Percentiles rank a stretch among this genome's conserved stretches.
These are phyloP conservation scores for Coleophoma cylindrospora DNA, from an alignment of 2,329 filamentous ascomycete genomes.

Conservation along the genomic window DNA sequence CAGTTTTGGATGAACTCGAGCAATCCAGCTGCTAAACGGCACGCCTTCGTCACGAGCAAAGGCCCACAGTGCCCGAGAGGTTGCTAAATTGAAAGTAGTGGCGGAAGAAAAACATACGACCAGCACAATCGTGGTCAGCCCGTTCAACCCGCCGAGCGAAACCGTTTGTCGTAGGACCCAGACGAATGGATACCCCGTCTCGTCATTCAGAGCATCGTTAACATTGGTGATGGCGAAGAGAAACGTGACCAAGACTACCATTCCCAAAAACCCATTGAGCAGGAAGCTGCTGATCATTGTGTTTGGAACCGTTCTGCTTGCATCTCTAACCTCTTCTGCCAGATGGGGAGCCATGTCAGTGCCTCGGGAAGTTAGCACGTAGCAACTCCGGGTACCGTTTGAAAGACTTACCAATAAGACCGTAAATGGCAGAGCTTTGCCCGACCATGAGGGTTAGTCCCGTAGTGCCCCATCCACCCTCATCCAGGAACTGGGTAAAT, in stretches of 20 bases:
- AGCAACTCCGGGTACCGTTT: constrained; percentile 12
- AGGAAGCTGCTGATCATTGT: constrained; percentile 38
- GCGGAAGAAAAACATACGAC: constrained; percentile 29
- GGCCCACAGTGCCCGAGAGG: constrained; percentile 30
- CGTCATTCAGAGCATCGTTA: constrained; percentile 28
- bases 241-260: constrained; percentile 27
- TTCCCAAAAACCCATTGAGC: constrained; percentile 38
- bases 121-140: constrained; percentile 24
- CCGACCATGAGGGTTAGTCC: constrained; percentile 28
- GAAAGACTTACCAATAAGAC: constrained; percentile 1
- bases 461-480: constrained; percentile 20
- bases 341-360: constrained; percentile 24
- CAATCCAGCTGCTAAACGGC: constrained; percentile 30
- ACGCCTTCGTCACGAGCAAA: constrained; percentile 36
- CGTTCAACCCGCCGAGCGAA: constrained; percentile 28
- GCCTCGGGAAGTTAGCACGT: not conserved
- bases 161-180: constrained; percentile 44
- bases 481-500: constrained; percentile 21
- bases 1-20: constrained; percentile 25
- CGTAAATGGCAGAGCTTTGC: constrained; percentile 25
- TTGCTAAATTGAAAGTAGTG: constrained; percentile 26
- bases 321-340: constrained; percentile 41
- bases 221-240: constrained; percentile 26
- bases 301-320: constrained; percentile 36
- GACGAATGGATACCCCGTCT: constrained; percentile 40